These are phyloP conservation scores for Zoysia pacifica DNA, from an alignment of 176 grass and related monocot genomes.

Conservation along the genomic window DNA sequence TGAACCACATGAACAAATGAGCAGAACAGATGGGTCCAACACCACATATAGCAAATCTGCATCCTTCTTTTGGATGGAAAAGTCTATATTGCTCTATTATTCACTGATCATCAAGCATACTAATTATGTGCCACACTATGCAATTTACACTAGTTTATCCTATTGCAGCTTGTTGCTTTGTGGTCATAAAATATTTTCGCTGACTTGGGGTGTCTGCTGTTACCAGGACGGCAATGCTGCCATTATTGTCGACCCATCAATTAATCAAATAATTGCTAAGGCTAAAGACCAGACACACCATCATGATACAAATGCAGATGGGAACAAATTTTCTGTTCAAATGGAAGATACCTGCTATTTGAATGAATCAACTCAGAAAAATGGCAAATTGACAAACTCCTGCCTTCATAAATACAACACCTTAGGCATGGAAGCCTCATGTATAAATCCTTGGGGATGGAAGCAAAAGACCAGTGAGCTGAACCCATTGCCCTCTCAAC, in stretches of 20 bases:
- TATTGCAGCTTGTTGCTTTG: not conserved
- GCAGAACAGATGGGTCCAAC: not conserved
- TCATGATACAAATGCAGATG: slow-evolving; percentile 19
- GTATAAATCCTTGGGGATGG: slow-evolving; percentile 85
- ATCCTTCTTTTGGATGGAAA: not conserved
- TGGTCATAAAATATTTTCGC: not conserved
- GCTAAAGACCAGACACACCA: slow-evolving; percentile 51
- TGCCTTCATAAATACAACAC: not conserved
- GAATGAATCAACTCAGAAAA: not conserved
- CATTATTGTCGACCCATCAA: slow-evolving; percentile 78
- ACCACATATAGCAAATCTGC: not conserved
- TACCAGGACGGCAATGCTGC: slow-evolving; percentile 73
- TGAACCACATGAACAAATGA: not conserved
- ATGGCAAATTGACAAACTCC: not conserved
- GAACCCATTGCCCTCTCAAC: slow-evolving; percentile 30
- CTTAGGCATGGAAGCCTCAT: slow-evolving; percentile 51
- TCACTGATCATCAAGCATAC: not conserved
- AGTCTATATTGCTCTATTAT: not conserved
- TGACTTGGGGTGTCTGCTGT: slow-evolving; percentile 10
- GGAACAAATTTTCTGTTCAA: slow-evolving; percentile 32
- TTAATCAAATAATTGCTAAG: slow-evolving; percentile 67
- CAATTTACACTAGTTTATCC: not conserved
- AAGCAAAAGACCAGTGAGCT: slow-evolving; percentile 34
- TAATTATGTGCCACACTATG: not conserved
- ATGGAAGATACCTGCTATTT: slow-evolving; percentile 2